phyloP scores from a whole-genome alignment of 2,329 filamentous ascomycete species.

The Saccharata proteae region DNA sequence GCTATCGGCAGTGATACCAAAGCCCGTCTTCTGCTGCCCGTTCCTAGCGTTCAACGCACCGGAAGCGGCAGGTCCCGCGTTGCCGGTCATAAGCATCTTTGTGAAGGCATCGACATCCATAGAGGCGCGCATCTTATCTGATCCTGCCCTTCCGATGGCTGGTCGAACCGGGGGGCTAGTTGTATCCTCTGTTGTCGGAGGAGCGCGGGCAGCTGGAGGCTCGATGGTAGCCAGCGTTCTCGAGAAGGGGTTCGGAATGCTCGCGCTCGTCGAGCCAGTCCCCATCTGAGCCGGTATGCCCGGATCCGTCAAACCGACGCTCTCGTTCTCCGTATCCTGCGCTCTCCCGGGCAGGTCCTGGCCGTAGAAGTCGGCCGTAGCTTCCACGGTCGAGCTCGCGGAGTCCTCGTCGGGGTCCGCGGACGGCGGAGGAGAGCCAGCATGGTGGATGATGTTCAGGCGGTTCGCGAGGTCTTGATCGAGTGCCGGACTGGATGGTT shows the following conservation, averaged over 20 bases:
- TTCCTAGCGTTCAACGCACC: not conserved
- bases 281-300: not conserved
- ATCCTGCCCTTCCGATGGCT: not conserved
- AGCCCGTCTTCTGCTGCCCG: constrained; percentile 3
- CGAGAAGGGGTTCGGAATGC: constrained; percentile 23
- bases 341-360: too few species aligned
- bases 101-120: constrained; percentile 72
- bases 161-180: constrained; percentile 11
- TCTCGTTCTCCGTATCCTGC: too few species aligned
- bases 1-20: constrained; percentile 24
- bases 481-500: constrained; percentile 17
- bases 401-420: constrained; percentile 10
- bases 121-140: constrained; percentile 24
- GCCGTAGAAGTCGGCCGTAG: too few species aligned
- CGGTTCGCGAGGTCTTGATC: constrained; percentile 14
- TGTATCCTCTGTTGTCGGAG: constrained; percentile 1
- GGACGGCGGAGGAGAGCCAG: constrained; percentile 12
- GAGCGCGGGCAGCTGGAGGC: constrained; percentile 15
- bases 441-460: constrained; percentile 11
- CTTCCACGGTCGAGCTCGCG: too few species aligned
- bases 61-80: constrained; percentile 30
- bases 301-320: not conserved
- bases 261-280: not conserved
- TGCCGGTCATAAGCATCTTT: constrained; percentile 62
- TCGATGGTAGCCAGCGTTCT: constrained; percentile 27